Evolutionary conservation across 257 asterid genomes (phyloP).

Genomic region (Lavandula angustifolia): DNA sequence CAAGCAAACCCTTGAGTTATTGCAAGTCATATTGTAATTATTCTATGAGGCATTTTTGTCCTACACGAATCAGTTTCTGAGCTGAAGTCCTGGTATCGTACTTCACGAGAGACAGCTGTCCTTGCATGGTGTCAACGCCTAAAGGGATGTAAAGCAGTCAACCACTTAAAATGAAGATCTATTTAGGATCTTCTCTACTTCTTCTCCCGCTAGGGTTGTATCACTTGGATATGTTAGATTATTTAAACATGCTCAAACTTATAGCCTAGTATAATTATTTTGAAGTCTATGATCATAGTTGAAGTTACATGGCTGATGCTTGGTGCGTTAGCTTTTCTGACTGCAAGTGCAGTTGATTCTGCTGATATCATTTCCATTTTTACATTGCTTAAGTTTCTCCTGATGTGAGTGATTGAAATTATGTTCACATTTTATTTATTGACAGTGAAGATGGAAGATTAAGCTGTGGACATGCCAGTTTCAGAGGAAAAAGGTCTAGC

Average conservation of each 20-base stretch:
- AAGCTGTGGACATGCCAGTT: constrained; percentile 93
- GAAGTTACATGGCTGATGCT: constrained; percentile 19
- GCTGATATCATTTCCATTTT: too few relatives aligned
- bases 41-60: constrained; percentile 6
- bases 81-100: not conserved
- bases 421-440: constrained; percentile 35
- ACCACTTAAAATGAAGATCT: constrained; percentile 19
- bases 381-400: not conserved
- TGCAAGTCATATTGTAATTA: constrained; percentile 4
- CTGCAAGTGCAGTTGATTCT: not conserved
- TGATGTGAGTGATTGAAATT: not conserved
- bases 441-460: constrained; percentile 86
- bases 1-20: not conserved
- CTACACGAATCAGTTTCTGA: not conserved
- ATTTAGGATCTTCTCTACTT: not conserved
- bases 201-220: not conserved
- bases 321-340: constrained; percentile 7
- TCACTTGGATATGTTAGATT: constrained; percentile 6
- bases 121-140: constrained; percentile 3
- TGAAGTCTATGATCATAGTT: constrained; percentile 14
- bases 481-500: constrained; percentile 92
- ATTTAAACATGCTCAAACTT: constrained; percentile 1
- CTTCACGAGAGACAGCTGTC: constrained; percentile 9
- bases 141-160: constrained; percentile 16
- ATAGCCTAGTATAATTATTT: not conserved